These are phyloP conservation scores for Casuarina glauca DNA, from an alignment of 306 rosid species.

Conservation along the genomic window DNA sequence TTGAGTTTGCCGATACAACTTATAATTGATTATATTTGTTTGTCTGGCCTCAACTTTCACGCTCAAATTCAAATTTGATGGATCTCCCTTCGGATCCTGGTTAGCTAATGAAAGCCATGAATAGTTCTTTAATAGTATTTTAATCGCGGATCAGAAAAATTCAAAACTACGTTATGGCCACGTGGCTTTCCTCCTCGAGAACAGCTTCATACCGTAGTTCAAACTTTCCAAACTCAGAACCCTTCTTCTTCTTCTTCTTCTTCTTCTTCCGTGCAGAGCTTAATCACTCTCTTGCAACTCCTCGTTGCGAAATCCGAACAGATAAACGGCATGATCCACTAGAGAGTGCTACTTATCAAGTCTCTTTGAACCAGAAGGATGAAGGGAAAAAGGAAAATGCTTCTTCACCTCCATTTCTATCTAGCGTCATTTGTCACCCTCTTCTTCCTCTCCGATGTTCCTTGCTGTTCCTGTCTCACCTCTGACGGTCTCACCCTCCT, in stretches of 20 bases:
- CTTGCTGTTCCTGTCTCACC: conserved; percentile 41
- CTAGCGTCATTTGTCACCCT: not conserved
- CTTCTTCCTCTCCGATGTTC: not conserved
- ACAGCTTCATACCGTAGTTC: conserved; percentile 25
- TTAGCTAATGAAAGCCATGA: too few species aligned
- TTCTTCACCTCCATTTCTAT: conserved; percentile 16
- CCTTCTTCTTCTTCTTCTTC: conserved; percentile 25
- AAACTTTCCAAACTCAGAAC: conserved; percentile 10
- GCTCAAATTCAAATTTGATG: too few species aligned
- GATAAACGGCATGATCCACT: conserved; percentile 9
- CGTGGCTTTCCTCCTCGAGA: conserved; percentile 44
- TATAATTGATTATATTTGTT: not conserved
- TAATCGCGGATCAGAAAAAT: conserved; percentile 20
- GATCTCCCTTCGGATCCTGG: too few species aligned
- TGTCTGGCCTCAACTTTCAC: not conserved
- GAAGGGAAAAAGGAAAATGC: conserved; percentile 16
- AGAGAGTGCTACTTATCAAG: not conserved
- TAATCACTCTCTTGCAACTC: conserved; percentile 21
- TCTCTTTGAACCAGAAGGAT: too few species aligned
- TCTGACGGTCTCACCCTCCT: conserved; percentile 80
- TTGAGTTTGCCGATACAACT: too few species aligned
- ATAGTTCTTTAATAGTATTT: too few species aligned
- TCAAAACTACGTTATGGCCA: conserved; percentile 32
- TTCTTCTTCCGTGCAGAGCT: conserved; percentile 11
- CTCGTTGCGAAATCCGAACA: conserved; percentile 30